phyloP scores from a whole-genome alignment of 139 green algal genomes.

The Chlorella vulgaris region DNA sequence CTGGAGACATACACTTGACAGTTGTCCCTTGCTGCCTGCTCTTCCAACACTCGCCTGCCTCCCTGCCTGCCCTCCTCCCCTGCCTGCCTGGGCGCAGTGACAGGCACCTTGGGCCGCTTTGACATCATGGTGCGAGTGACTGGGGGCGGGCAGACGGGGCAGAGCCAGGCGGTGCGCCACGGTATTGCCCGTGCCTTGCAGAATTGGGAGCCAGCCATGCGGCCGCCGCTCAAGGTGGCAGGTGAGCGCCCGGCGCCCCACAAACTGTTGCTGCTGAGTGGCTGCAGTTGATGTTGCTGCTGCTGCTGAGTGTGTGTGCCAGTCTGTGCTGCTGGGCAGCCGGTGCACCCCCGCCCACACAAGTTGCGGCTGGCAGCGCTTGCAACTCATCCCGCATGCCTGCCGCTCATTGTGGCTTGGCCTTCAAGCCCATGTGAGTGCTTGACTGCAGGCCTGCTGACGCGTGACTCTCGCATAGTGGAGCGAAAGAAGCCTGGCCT shows the following conservation, averaged over 20 bases:
- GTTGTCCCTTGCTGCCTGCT: background rate
- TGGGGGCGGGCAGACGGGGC: slow-evolving; percentile 63
- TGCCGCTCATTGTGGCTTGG: background rate
- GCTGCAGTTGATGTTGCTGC: background rate
- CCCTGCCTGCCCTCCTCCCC: background rate
- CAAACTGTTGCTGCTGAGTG: background rate
- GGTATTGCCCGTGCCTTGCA: slow-evolving; percentile 84
- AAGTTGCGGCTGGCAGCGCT: no score
- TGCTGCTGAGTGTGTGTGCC: no score
- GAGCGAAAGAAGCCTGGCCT: slow-evolving; percentile 95
- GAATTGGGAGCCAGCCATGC: slow-evolving; percentile 68
- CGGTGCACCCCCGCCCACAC: no score
- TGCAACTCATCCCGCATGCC: background rate
- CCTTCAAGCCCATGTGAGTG: background rate
- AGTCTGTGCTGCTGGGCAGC: no score
- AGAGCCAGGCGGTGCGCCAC: slow-evolving; percentile 82
- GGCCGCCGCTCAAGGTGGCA: slow-evolving; percentile 55
- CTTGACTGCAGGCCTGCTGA: slow-evolving; percentile 62
- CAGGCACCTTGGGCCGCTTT: slow-evolving; percentile 63
- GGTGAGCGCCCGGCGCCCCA: background rate
- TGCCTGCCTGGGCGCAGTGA: slow-evolving; percentile 52
- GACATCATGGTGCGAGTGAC: slow-evolving; percentile 70
- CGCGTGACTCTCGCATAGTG: slow-evolving; percentile 84
- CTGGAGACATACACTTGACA: no score
- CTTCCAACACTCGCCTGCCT: background rate